These are phyloP conservation scores for Asclepias syriaca DNA, from an alignment of 257 asterid species.

Conservation along the genomic window DNA sequence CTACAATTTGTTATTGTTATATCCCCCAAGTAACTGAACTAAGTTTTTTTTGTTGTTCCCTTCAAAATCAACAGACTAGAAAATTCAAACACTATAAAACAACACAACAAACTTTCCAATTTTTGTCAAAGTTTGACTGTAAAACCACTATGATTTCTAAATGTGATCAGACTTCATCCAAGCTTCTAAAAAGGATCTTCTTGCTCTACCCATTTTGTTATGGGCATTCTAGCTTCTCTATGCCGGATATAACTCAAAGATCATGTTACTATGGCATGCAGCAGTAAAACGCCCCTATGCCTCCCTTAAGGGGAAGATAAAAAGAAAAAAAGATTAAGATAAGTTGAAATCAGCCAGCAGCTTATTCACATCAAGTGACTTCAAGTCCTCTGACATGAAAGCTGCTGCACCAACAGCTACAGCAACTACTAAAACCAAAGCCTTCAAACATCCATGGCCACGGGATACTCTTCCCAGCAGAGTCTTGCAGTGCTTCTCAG, in stretches of 20 bases:
- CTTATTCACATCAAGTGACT: constrained; percentile 29
- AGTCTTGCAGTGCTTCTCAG: constrained; percentile 27
- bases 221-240: constrained; percentile 28
- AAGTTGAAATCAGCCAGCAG: constrained; percentile 24
- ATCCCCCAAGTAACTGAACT: constrained; percentile 4
- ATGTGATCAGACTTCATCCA: constrained; percentile 6
- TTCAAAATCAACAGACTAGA: neutral
- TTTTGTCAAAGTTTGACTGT: constrained; percentile 9
- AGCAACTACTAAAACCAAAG: constrained; percentile 11
- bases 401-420: constrained; percentile 17
- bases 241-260: constrained; percentile 24
- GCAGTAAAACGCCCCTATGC: constrained; percentile 15
- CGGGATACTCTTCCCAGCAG: constrained; percentile 17
- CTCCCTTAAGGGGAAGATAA: neutral
- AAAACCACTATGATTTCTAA: constrained; percentile 6
- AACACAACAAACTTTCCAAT: constrained; percentile 5
- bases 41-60: neutral
- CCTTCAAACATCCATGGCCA: constrained; percentile 20
- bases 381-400: constrained; percentile 12
- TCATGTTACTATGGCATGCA: constrained; percentile 20
- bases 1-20: constrained; percentile 1
- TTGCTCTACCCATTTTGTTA: constrained; percentile 23
- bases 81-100: constrained; percentile 8
- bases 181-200: constrained; percentile 17
- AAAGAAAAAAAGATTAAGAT: constrained; percentile 4